Percentiles rank a stretch among this genome's conserved stretches.
Conservation (phyloP, 2,329 filamentous ascomycete species). For the Trichoderma sp. region DNA sequence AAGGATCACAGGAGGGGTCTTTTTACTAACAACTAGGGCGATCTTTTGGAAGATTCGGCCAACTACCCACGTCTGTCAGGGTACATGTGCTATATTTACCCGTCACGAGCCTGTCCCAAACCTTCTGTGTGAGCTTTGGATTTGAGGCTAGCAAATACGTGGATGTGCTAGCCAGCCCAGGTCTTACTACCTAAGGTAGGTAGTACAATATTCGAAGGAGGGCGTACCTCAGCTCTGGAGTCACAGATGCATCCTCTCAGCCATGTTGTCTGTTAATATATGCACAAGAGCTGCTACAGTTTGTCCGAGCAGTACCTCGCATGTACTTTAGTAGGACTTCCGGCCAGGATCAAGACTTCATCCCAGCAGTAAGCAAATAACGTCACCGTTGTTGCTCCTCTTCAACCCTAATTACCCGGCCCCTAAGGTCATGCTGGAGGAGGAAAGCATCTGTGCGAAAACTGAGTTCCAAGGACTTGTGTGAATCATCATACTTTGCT, state of each 20-base stretch:
- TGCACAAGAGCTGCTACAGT: not conserved
- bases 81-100: not conserved
- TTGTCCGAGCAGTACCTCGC: not conserved
- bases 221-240: not conserved
- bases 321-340: not conserved
- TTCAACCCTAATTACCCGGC: not conserved
- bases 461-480: not conserved
- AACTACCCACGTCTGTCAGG: not conserved
- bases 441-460: not conserved
- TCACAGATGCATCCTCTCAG: not conserved
- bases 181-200: too few species aligned
- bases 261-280: not conserved
- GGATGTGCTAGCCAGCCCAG: not conserved
- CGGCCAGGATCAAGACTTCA: not conserved
- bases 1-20: not conserved
- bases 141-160: not conserved
- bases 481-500: not conserved
- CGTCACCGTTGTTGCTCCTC: not conserved
- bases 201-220: not conserved
- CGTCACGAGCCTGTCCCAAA: slow-evolving; percentile 2
- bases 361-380: not conserved
- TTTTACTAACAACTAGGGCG: not conserved
- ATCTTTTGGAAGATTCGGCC: not conserved
- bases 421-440: not conserved
- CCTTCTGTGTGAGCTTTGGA: not conserved